phyloP scores from a whole-genome alignment of 495 filamentous ascomycete genomes.

The Xylaria castorea region DNA sequence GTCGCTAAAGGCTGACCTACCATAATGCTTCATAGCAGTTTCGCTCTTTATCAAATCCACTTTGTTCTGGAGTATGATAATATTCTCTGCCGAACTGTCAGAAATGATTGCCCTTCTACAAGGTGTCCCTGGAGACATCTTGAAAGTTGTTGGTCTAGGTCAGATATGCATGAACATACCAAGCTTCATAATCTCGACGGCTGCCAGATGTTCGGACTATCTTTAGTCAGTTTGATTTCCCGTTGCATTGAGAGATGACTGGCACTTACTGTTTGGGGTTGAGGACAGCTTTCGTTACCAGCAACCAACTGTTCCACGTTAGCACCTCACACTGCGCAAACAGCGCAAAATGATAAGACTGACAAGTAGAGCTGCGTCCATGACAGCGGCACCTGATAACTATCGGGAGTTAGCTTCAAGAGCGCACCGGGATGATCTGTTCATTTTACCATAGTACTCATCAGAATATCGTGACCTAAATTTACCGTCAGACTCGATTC shows the following conservation, averaged over 20 bases:
- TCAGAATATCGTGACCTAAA: constrained; percentile 94
- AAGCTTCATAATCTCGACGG: constrained; percentile 80
- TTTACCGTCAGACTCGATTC: constrained; percentile 1
- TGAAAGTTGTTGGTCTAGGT: neutral
- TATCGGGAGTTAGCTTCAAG: constrained; percentile 8
- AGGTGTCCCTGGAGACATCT: neutral
- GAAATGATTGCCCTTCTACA: neutral
- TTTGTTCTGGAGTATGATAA: constrained; percentile 99
- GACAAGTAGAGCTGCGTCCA: constrained; percentile 95
- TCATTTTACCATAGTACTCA: constrained; percentile 83
- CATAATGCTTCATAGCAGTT: constrained; percentile 84
- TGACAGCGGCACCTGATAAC: constrained; percentile 97
- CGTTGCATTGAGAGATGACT: too few relatives aligned
- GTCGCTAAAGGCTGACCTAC: neutral
- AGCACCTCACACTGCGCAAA: neutral
- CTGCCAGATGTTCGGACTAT: constrained; percentile 92
- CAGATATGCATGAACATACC: constrained; percentile 22
- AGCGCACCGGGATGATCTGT: neutral
- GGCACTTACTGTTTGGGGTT: constrained; percentile 77
- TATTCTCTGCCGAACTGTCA: constrained; percentile 63
- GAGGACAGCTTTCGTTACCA: constrained; percentile 97
- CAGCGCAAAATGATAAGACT: constrained; percentile 42
- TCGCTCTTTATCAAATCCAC: constrained; percentile 97
- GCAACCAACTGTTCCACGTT: constrained; percentile 58
- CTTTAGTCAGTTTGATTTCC: neutral